Base-by-base conservation (phyloP, 2,329 filamentous ascomycete genomes). In the Colletotrichum tropicale region DNA sequence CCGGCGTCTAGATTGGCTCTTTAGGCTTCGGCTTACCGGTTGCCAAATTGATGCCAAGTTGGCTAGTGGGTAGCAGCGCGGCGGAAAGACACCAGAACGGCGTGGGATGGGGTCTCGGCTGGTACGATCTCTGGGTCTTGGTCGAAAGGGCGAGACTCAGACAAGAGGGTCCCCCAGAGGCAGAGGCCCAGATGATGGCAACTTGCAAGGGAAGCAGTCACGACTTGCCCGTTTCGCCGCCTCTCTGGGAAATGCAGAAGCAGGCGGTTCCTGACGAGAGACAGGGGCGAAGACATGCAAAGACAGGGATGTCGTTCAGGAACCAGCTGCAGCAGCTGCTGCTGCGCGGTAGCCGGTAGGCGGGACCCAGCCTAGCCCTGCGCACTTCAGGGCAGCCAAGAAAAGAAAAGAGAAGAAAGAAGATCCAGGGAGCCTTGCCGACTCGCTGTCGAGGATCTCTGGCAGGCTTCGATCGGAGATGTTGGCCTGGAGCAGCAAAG, bases 41-140 rank as follows among this genome's bases (percentile, higher is more conserved):
- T 67, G 43, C 38, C 64, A 66, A 74, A 62, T 70, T 70, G 67
- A 26, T 58, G 73, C 58, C 64, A 75, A 66, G 74, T 48, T 32
- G 58, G 58, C 30, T 32, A 61, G 67, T 36, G 60, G 32, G 26
- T 36, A 48, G 30, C 28, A 34, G 30, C 60, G 64, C 52, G 52
- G 58, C 8, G 24, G 43, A 32, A 55, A 52, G 38, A 30, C 64
- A 28, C 64, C 64, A 66, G 64, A 66, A 66, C 28, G 43, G 38
- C 38, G 64, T 24, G 34, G 55, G 34, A 60, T 43, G 32, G 55
- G 55, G 52, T 36, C 34, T 48, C 61, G 62, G 64, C 67, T 77
- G 76, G 75, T 75, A 75, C 76, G 71, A 78, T 78, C 61, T 78
- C 61, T 52, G 32, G 16, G 32, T 21, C 43, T 56, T 58, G n/a